phyloP scores from a whole-genome alignment of 306 rosid species.

The Dalbergia cultrata region DNA sequence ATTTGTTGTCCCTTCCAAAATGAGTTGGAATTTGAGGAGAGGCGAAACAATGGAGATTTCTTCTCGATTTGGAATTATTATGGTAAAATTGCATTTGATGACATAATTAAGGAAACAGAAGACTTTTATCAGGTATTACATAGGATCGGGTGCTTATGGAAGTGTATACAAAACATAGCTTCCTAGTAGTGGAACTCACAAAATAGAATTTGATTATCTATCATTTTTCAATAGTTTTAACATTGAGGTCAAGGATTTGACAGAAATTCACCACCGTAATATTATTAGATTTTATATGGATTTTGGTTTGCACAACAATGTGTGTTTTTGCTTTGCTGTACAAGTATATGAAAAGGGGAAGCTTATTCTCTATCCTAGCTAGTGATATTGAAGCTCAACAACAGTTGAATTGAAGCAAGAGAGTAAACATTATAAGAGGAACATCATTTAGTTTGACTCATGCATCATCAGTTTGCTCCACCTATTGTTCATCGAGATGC shows the following conservation, averaged over 20 bases:
- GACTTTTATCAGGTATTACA: constrained; percentile 37
- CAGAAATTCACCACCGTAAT: constrained; percentile 27
- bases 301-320: constrained; percentile 36
- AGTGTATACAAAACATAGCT: constrained; percentile 38
- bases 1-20: background rate
- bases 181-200: constrained; percentile 31
- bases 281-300: constrained; percentile 12
- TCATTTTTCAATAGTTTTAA: constrained; percentile 29
- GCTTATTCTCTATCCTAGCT: constrained; percentile 21
- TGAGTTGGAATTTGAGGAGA: background rate
- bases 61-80: constrained; percentile 42
- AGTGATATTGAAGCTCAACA: constrained; percentile 33
- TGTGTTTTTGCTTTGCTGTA: constrained; percentile 33
- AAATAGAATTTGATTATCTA: constrained; percentile 6
- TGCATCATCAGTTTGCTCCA: too few relatives aligned
- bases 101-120: constrained; percentile 34
- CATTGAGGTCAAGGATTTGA: constrained; percentile 26
- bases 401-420: constrained; percentile 43
- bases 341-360: constrained; percentile 47
- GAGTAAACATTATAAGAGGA: constrained; percentile 44
- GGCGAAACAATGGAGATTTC: constrained; percentile 30
- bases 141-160: constrained; percentile 42
- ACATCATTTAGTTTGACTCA: constrained; percentile 33
- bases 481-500: constrained; percentile 35
- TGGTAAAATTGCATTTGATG: constrained; percentile 47